Evolutionary conservation across 1,139 yeast species (phyloP), one percentile per base, ranked within the genome.

Genomic region (Meyerozyma carpophila): DNA sequence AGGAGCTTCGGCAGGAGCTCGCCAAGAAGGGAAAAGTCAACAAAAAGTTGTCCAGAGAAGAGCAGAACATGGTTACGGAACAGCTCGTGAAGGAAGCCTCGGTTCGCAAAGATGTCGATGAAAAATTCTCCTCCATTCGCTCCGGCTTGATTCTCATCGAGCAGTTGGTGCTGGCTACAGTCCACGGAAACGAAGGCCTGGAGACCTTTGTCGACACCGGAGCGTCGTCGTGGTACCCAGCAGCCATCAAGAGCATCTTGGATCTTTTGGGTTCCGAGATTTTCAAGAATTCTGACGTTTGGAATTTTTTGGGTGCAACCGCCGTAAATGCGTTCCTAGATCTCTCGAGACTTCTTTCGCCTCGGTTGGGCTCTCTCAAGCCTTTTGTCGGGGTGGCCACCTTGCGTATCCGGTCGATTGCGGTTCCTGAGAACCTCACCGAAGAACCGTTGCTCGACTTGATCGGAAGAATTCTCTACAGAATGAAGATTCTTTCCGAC

Each of bases 31-130:
- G 69, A 37, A 63, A 64, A 41, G 51, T 54, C 2, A 53, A 56
- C 5, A 80, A 75, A 62, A 85, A 84, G 55, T 68, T 84, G 41
- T 75, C 95, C 8, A 85, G 81, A 52, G 97, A 90, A 55, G 96
- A 93, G 47, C 85, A 81, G 53, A 65, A 56, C 0, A 61, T 77
- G 46, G 80, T 85, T 2, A 73, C 75, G 41, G 79, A 75, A 39
- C 91, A 88, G 57, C 56, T 89, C 16, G 67, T 61, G 0, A 75
- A 79, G 49, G 97, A 93, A 58, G 54, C 75, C 0, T 57, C 50
- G 3, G 75, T 84, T 21, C 77, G 96, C 47, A 41, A 47, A 0
- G 58, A 68, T 2, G 73, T 89, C 5, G 61, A 66, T n/a, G 37
- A 36, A 34, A 18, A 34, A 34, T 21, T 34, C 26, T 5, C 25